phyloP scores from a whole-genome alignment of 23 red algal species.

The Gracilaria gracilis region DNA sequence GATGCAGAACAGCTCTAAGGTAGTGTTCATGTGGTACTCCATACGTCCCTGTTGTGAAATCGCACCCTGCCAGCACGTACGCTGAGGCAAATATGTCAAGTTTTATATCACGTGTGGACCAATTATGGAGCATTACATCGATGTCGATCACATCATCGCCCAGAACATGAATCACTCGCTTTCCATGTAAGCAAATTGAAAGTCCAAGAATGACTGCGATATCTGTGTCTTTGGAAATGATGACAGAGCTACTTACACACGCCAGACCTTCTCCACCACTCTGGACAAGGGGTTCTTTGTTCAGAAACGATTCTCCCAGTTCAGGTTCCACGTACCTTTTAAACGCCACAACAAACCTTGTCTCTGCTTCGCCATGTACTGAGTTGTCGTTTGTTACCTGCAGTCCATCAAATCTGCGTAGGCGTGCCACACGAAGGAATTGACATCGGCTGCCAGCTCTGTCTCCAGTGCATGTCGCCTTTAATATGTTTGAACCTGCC shows the following conservation, averaged over 20 bases:
- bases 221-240: conserved; percentile 23
- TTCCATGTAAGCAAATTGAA: background rate
- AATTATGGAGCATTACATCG: background rate
- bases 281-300: too few species aligned
- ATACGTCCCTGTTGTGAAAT: conserved; percentile 4
- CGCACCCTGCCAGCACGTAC: background rate
- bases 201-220: conserved; percentile 16
- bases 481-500: too few species aligned
- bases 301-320: too few species aligned
- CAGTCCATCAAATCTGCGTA: background rate
- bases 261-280: too few species aligned
- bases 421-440: background rate
- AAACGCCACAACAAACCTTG: conserved; percentile 4
- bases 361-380: conserved; percentile 33
- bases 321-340: background rate
- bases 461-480: too few species aligned
- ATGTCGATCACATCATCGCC: background rate
- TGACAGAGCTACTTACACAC: too few species aligned
- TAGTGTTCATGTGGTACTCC: conserved; percentile 1
- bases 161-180: background rate
- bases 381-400: background rate
- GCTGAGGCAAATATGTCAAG: background rate
- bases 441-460: too few species aligned
- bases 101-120: background rate
- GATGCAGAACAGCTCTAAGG: background rate